These are phyloP conservation scores for Cutaneotrichosporon dermatis DNA, from an alignment of 1,284 basidiomycete genomes.

Conservation along the genomic window DNA sequence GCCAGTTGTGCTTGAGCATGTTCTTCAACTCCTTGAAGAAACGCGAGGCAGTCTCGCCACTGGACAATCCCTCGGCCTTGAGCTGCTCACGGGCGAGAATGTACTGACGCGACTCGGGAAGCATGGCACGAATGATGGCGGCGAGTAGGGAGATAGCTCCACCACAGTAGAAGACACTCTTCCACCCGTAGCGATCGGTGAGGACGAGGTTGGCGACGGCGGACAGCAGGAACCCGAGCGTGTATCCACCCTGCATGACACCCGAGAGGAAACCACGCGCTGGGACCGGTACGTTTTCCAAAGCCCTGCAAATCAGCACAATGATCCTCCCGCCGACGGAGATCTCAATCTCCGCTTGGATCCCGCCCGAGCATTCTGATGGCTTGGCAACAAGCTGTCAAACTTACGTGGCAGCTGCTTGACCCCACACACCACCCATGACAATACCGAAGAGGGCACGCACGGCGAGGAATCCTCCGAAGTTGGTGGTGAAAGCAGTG, in stretches of 20 bases:
- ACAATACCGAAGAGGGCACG: slow-evolving; percentile 72
- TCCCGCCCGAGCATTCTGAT: too few relatives aligned
- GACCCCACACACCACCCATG: slow-evolving; percentile 64
- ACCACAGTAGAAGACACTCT: slow-evolving; percentile 50
- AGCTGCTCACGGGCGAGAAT: slow-evolving; percentile 32
- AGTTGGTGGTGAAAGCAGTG: slow-evolving; percentile 53
- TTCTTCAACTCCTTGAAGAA: slow-evolving; percentile 65
- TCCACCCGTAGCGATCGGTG: slow-evolving; percentile 46
- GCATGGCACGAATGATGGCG: slow-evolving; percentile 62
- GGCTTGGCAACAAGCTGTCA: too few relatives aligned
- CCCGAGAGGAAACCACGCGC: slow-evolving; percentile 81
- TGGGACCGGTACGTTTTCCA: slow-evolving; percentile 83
- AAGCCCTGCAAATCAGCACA: slow-evolving; percentile 50
- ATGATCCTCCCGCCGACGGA: too few relatives aligned
- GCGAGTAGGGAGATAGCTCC: slow-evolving; percentile 66
- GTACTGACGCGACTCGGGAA: slow-evolving; percentile 80
- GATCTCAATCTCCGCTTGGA: neutral
- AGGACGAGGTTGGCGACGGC: slow-evolving; percentile 60
- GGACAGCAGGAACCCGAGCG: slow-evolving; percentile 48
- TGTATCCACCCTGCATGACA: slow-evolving; percentile 73
- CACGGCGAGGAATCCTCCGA: slow-evolving; percentile 51
- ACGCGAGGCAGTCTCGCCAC: slow-evolving; percentile 61
- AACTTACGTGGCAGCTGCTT: slow-evolving; percentile 48
- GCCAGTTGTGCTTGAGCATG: slow-evolving; percentile 76
- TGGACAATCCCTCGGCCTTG: slow-evolving; percentile 43